Base-by-base conservation (phyloP, 345 rosid species). In the Turnera subulata region DNA sequence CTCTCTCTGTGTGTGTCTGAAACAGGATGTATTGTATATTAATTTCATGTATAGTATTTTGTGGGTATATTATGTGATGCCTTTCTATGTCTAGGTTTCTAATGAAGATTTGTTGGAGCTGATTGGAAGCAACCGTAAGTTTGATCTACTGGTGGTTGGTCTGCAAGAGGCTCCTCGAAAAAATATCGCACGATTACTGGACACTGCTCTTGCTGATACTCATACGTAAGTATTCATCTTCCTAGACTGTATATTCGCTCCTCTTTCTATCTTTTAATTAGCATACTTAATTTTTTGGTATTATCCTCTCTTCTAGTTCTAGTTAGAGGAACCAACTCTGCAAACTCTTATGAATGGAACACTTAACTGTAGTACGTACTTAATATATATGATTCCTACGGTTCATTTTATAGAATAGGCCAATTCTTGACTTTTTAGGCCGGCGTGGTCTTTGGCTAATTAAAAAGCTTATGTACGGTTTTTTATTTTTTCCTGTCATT, bases 161-260 rank as follows among this genome's bases (percentile, higher is more conserved):
- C 56, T 82, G 63, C 86, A 82, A 56, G 83, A 82, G 58, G 86
- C 61, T 10, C 82, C 86, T 37, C 65, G 76, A 26, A 51, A 42
- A 18, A 60, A 72, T 42, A 61, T 74, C 46, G 58, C 75, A 0
- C 11, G 37, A 37, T 59, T 78, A 62, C 47, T 78, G 55, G 65
- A 81, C 50, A 43, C 61, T 46, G 81, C 77, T 55, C 53, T 81
- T 1, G 58, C 18, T 17, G 63, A 76, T 46, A 76, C 78, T 35
- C 86, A 78, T 19, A 46, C 9, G 86, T 78, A 71, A 66, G 72
- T 19, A 6, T 20, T 9, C 2, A 46, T 10, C 6, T 12, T 32
- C 4, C 5, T 33, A 8, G n/a, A n/a, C n/a, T n/a, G n/a, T n/a
- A 2, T 5, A 12, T 53, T n/a, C 13, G n/a, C n/a, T n/a, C 16